These are phyloP conservation scores for Cladosporium sp. DNA, from an alignment of 2,329 filamentous ascomycete species.

Conservation along the genomic window DNA sequence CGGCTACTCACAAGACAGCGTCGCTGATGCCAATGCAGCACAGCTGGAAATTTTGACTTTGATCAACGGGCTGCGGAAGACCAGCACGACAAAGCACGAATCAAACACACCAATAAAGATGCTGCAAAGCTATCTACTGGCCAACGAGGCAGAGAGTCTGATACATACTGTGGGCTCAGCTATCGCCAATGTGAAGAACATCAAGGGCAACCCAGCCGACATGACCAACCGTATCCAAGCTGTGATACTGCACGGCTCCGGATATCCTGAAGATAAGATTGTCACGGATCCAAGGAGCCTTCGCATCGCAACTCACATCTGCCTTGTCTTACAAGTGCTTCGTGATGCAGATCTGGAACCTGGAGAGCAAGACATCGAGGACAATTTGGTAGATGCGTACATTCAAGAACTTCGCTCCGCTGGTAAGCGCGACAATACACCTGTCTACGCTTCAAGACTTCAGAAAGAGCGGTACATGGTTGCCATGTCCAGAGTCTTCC, in stretches of 20 bases:
- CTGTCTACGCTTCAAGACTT: constrained; percentile 82
- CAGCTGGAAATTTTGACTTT: constrained; percentile 41
- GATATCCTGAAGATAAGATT: constrained; percentile 28
- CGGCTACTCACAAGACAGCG: constrained; percentile 61
- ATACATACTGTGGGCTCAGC: constrained; percentile 41
- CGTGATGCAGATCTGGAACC: constrained; percentile 45
- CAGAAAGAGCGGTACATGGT: constrained; percentile 60
- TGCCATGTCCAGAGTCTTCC: constrained; percentile 71
- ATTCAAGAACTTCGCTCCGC: constrained; percentile 71
- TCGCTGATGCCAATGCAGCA: constrained; percentile 45
- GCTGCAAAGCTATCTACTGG: constrained; percentile 71
- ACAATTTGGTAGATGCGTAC: constrained; percentile 77
- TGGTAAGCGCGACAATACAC: constrained; percentile 72
- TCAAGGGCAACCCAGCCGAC: constrained; percentile 20
- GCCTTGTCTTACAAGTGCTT: constrained; percentile 58
- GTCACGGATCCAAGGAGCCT: constrained; percentile 41
- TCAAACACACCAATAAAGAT: constrained; percentile 65
- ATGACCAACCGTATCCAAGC: constrained; percentile 22
- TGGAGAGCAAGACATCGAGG: constrained; percentile 50
- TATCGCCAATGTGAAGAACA: constrained; percentile 36
- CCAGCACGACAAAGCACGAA: constrained; percentile 54
- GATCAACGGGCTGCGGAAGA: constrained; percentile 56
- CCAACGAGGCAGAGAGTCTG: constrained; percentile 49
- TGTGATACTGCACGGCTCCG: constrained; percentile 9
- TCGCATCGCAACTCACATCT: constrained; percentile 48